These are phyloP conservation scores for Tetrahymena malaccensis DNA, from an alignment of 73 alveolate species.

Conservation along the genomic window DNA sequence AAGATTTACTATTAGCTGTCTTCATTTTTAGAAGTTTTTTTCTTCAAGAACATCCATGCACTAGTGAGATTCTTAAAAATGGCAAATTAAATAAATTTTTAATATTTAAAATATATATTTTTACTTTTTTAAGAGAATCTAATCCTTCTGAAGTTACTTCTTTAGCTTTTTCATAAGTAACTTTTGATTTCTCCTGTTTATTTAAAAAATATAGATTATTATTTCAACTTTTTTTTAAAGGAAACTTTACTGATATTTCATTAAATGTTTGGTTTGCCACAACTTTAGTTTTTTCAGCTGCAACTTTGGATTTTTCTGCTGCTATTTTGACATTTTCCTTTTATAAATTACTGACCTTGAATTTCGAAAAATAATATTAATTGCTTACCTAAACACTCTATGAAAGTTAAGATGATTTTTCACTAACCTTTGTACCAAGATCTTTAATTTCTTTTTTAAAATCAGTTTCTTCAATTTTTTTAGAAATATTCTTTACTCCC, in stretches of 20 bases:
- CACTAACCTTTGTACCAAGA: not conserved
- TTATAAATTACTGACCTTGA: not conserved
- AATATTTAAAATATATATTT: not conserved
- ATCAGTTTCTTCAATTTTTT: not conserved
- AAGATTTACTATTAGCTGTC: not conserved
- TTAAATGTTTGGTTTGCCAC: not conserved
- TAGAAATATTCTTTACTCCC: not conserved
- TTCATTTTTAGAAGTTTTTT: not conserved
- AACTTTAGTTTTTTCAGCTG: not conserved
- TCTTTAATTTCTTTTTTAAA: not conserved
- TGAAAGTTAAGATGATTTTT: not conserved
- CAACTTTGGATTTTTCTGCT: not conserved
- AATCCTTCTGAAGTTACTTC: not conserved
- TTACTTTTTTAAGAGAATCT: not conserved
- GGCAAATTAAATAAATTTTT: not conserved
- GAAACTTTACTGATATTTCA: not conserved
- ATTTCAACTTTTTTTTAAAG: not conserved
- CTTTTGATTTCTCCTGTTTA: not conserved
- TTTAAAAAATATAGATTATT: not conserved
- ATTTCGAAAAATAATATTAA: not conserved
- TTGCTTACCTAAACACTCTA: not conserved
- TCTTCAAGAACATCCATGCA: not conserved
- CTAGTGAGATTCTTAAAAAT: not conserved
- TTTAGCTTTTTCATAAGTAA: not conserved
- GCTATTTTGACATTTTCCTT: not conserved